phyloP scores from a whole-genome alignment of 1,284 basidiomycete species.

The Kalmanozyma brasiliensis region DNA sequence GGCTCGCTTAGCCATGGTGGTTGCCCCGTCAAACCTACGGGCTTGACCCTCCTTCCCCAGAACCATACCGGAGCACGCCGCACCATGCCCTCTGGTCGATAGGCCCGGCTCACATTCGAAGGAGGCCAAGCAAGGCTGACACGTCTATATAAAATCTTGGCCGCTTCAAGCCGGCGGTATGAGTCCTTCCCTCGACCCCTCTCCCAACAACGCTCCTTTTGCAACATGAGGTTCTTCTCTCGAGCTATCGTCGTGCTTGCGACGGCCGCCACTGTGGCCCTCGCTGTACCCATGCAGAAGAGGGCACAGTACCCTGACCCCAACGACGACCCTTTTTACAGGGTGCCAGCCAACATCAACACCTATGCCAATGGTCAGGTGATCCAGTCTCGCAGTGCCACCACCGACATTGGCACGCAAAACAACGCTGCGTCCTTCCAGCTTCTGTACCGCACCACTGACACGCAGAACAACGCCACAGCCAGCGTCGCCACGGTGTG shows the following conservation, averaged over 20 bases:
- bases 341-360: conserved; percentile 26
- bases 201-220: too few relatives aligned
- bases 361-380: conserved; percentile 45
- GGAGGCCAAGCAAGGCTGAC: too few relatives aligned
- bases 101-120: too few relatives aligned
- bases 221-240: too few relatives aligned
- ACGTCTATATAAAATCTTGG: too few relatives aligned
- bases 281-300: conserved; percentile 20
- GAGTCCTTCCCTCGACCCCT: too few relatives aligned
- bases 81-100: too few relatives aligned
- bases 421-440: conserved; percentile 49
- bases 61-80: too few relatives aligned
- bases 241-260: conserved; percentile 15
- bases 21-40: too few relatives aligned
- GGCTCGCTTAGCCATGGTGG: too few relatives aligned
- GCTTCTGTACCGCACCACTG: conserved; percentile 51
- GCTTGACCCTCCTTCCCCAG: too few relatives aligned
- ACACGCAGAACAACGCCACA: conserved; percentile 20
- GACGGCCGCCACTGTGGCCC: conserved; percentile 12
- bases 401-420: conserved; percentile 30
- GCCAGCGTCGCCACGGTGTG: conserved; percentile 51
- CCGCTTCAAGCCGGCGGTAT: too few relatives aligned
- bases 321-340: conserved; percentile 53
- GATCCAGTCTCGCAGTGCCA: conserved; percentile 31
- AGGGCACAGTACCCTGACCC: conserved; percentile 32